Base-by-base conservation (phyloP, 1,139 yeast genomes). In the Candida sp. region DNA sequence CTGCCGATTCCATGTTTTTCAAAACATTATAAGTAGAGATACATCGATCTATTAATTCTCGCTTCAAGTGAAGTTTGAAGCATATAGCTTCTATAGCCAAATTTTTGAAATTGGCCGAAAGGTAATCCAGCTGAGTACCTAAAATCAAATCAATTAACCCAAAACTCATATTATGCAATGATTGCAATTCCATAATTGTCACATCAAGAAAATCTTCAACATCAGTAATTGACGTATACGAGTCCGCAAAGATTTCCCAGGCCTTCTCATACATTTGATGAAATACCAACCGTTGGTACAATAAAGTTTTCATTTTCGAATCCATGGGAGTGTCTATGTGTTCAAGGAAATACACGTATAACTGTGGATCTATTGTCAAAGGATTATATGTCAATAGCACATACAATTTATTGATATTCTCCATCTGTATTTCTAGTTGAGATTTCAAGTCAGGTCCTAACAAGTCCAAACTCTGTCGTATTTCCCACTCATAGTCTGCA, bases 161-260 rank as follows among this genome's bases (percentile, higher is more conserved):
- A 38, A 64, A 53, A 4, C 46, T 40, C 9, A 47, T n/a, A 41
- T 61, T 55, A 34, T 58, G 53, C 35, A 49, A 50, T 6, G 49
- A 51, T 22, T 46, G 44, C 21, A 65, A 51, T 7, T 53, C 53
- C 4, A 45, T 41, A 12, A 58, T 48, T 4, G 68, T 52, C 21
- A 57, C 43, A 15, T 65, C 73, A 23, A 70, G 52, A 30, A 63
- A 56, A 5, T 68, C 75, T 46, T 72, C 77, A 19, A 72, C 50
- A 43, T 71, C 77, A 12, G 58, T 57, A 8, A 73, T 54, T 5
- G 73, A 60, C 12, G 64, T 53, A 21, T 56, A 44, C n/a, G 53
- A 56, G n/a, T 60, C 61, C 9, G 59, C 40, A 34, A 66, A 50
- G 7, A 63, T 47, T 11, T 49, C 47, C 76, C 77, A 73, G 40